Percentiles rank a stretch among this genome's conserved stretches.
These are phyloP conservation scores for Metschnikowia anglica DNA, from an alignment of 805 yeast genomes.

Conservation along the genomic window DNA sequence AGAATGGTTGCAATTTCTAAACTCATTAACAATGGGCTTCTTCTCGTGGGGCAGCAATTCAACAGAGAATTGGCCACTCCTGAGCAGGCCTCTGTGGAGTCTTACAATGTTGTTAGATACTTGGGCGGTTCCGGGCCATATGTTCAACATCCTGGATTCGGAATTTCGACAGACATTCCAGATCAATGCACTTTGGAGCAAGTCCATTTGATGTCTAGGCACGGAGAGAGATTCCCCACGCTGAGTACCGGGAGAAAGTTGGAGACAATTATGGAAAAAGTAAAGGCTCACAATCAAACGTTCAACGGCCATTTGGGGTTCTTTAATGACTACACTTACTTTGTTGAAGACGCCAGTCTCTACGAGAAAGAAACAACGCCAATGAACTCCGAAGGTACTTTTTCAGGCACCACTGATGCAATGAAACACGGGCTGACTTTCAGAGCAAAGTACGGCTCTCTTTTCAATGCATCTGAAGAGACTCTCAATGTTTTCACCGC, in stretches of 20 bases:
- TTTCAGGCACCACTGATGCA: constrained; percentile 54
- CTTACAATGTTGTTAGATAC: constrained; percentile 48
- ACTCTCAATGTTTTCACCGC: constrained; percentile 54
- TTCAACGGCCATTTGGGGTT: constrained; percentile 53
- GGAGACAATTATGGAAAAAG: constrained; percentile 28
- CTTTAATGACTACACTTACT: constrained; percentile 53
- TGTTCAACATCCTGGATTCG: constrained; percentile 50
- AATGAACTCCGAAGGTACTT: constrained; percentile 44
- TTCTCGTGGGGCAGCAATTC: constrained; percentile 27
- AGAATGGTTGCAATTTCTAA: constrained; percentile 21
- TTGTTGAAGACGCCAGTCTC: constrained; percentile 34
- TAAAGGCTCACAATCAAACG: constrained; percentile 27
- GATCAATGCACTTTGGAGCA: constrained; percentile 56
- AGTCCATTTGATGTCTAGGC: constrained; percentile 70
- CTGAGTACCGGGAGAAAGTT: constrained; percentile 27
- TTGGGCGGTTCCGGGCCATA: constrained; percentile 60
- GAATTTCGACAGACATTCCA: constrained; percentile 50
- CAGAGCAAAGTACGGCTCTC: constrained; percentile 48
- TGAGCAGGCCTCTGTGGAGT: constrained; percentile 41
- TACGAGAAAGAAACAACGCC: constrained; percentile 53
- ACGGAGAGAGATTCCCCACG: constrained; percentile 71
- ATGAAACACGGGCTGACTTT: constrained; percentile 48
- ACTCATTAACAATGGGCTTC: constrained; percentile 30
- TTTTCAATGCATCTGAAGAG: constrained; percentile 35
- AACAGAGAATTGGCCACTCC: constrained; percentile 39